Conservation (phyloP, 352 stramenopile species). For the Globisporangium iwayamae region DNA sequence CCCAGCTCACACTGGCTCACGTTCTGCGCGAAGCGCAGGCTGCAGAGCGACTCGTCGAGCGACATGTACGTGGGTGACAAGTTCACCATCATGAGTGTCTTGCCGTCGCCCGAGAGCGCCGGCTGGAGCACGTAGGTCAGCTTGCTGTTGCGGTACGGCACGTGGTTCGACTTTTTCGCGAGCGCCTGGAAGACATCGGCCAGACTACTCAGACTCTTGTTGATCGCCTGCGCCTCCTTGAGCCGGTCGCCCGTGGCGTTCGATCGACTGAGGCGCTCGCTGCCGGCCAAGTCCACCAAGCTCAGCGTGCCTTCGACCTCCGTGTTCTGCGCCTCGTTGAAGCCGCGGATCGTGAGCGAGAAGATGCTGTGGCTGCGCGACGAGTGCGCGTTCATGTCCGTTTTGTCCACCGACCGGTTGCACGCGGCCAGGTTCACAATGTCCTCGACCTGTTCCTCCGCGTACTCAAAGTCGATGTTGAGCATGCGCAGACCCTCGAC, state of each 20-base stretch:
- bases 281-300: slow-evolving; percentile 93
- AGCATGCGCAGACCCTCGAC: slow-evolving; percentile 86
- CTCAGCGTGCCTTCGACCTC: slow-evolving; percentile 93
- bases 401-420: slow-evolving; percentile 95
- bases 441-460: slow-evolving; percentile 83
- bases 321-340: slow-evolving; percentile 87
- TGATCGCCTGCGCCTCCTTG: slow-evolving; percentile 98
- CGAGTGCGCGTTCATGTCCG: slow-evolving; percentile 98
- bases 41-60: slow-evolving; percentile 97
- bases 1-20: slow-evolving; percentile 98
- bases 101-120: slow-evolving; percentile 97
- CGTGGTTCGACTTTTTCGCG: slow-evolving; percentile 93
- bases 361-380: slow-evolving; percentile 98
- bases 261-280: slow-evolving; percentile 94
- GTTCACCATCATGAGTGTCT: slow-evolving; percentile 99
- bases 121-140: slow-evolving; percentile 99
- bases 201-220: slow-evolving; percentile 98
- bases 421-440: slow-evolving; percentile 88
- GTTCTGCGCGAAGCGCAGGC: slow-evolving; percentile 96
- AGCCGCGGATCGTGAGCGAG: slow-evolving; percentile 89
- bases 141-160: slow-evolving; percentile 99
- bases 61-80: slow-evolving; percentile 94
- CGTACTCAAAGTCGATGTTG: slow-evolving; percentile 74
- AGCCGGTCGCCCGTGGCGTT: slow-evolving; percentile 88
- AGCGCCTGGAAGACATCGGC: slow-evolving; percentile 99